These are phyloP conservation scores for Tylopilus orsonianus DNA, from an alignment of 1,284 basidiomycete species.

Conservation along the genomic window DNA sequence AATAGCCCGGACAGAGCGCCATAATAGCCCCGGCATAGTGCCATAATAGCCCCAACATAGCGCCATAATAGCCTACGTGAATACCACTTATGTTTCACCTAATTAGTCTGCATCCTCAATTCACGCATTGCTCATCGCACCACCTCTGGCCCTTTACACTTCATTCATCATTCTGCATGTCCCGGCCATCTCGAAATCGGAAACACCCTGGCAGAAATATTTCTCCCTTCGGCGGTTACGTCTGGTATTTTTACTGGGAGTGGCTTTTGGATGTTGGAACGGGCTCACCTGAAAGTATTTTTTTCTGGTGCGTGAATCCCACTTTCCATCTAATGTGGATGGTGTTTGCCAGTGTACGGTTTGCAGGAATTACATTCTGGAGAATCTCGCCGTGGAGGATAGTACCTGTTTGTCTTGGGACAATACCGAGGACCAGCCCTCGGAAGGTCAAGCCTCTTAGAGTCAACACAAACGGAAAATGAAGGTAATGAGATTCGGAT, in stretches of 20 bases:
- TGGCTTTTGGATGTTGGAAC: constrained; percentile 76
- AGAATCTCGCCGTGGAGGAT: constrained; percentile 69
- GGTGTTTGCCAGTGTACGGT: constrained; percentile 57
- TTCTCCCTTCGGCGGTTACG: constrained; percentile 60
- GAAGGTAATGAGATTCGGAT: constrained; percentile 77
- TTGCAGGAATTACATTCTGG: constrained; percentile 51
- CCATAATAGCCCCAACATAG: too few relatives aligned
- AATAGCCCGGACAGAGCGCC: too few relatives aligned
- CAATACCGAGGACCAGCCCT: constrained; percentile 23
- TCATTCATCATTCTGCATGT: constrained; percentile 61
- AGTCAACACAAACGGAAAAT: constrained; percentile 25
- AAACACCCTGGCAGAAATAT: constrained; percentile 68
- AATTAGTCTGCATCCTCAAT: constrained; percentile 63
- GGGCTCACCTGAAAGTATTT: constrained; percentile 58
- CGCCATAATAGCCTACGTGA: too few relatives aligned
- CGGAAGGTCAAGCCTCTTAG: constrained; percentile 11
- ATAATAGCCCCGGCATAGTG: too few relatives aligned
- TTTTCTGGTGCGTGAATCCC: constrained; percentile 33
- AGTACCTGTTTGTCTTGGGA: constrained; percentile 70
- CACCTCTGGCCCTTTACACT: constrained; percentile 41
- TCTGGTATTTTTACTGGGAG: constrained; percentile 57
- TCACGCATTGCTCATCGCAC: constrained; percentile 46
- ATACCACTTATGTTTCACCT: too few relatives aligned
- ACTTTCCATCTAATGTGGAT: constrained; percentile 56
- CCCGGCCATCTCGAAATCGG: constrained; percentile 68